Evolutionary conservation across 2,329 filamentous ascomycete species (phyloP).

Genomic region (Aspergillus luchuensis): DNA sequence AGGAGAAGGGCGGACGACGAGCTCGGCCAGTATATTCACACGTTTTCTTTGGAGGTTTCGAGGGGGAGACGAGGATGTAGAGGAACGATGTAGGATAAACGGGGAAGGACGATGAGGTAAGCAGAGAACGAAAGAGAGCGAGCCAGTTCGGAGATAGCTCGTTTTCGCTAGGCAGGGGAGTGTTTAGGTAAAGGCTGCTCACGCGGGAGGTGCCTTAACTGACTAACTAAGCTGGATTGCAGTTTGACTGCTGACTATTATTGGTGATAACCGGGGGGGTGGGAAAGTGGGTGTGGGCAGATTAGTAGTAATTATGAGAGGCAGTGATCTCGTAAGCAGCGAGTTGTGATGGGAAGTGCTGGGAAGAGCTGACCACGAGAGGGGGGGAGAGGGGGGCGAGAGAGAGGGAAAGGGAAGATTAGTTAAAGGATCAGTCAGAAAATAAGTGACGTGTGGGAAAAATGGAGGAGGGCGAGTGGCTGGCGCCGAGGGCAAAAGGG

Average conservation of each 20-base stretch:
- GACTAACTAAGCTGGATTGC: background rate
- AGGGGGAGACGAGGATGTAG: slow-evolving; percentile 17
- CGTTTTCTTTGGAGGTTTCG: slow-evolving; percentile 8
- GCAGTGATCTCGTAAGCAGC: slow-evolving; percentile 31
- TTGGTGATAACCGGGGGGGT: slow-evolving; percentile 11
- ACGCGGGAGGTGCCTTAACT: background rate
- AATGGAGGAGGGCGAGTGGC: background rate
- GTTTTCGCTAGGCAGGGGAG: slow-evolving; percentile 17
- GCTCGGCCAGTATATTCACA: slow-evolving; percentile 11
- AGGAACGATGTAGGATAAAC: slow-evolving; percentile 22
- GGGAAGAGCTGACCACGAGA: background rate
- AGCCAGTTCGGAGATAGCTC: slow-evolving; percentile 16
- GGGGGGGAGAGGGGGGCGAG: background rate
- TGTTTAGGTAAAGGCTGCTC: background rate
- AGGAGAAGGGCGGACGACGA: slow-evolving; percentile 4
- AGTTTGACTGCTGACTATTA: slow-evolving; percentile 16
- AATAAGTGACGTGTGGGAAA: slow-evolving; percentile 10
- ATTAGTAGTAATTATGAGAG: background rate
- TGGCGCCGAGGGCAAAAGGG: background rate
- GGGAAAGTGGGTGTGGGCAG: background rate
- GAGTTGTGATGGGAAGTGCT: background rate
- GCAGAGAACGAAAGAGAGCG: slow-evolving; percentile 24
- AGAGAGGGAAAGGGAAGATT: slow-evolving; percentile 17
- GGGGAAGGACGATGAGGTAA: slow-evolving; percentile 39
- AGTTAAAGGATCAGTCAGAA: slow-evolving; percentile 24